Percentiles rank a stretch among this genome's conserved stretches.
Conservation (phyloP, 345 rosid species). For the Salix dunnii region DNA sequence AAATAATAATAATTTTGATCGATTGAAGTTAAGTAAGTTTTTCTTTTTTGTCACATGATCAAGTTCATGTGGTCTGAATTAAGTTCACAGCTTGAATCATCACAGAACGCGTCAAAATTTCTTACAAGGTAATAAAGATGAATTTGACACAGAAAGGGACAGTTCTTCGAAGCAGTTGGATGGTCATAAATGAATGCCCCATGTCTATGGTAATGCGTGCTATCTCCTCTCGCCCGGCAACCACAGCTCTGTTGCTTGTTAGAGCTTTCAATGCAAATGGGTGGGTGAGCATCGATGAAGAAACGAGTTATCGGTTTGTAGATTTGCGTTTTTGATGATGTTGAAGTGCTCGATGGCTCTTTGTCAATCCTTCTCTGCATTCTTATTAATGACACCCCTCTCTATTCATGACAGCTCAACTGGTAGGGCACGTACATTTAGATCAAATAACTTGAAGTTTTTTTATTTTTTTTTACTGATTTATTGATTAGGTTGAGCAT, state of each 20-base stretch:
- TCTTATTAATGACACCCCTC: background rate
- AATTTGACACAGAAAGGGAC: background rate
- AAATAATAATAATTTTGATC: too few species aligned
- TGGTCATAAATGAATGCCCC: slow-evolving; percentile 2
- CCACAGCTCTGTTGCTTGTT: too few species aligned
- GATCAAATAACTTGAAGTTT: too few species aligned
- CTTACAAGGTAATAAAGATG: background rate
- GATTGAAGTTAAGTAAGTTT: background rate
- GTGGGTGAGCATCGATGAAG: slow-evolving; percentile 6
- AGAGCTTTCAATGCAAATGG: background rate
- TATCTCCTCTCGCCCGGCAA: too few species aligned
- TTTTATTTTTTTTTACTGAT: too few species aligned
- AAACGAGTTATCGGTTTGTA: background rate
- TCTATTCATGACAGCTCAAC: background rate
- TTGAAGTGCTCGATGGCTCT: background rate
- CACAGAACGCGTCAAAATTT: background rate
- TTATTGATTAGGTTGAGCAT: too few species aligned
- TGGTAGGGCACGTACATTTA: background rate
- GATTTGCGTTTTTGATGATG: background rate
- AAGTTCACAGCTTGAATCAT: background rate
- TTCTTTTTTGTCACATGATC: background rate
- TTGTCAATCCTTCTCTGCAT: background rate
- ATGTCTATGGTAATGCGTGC: background rate
- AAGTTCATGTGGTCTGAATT: background rate
- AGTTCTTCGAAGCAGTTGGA: slow-evolving; percentile 5